phyloP scores from a whole-genome alignment of 345 rosid genomes.

The Noccaea caerulescens region DNA sequence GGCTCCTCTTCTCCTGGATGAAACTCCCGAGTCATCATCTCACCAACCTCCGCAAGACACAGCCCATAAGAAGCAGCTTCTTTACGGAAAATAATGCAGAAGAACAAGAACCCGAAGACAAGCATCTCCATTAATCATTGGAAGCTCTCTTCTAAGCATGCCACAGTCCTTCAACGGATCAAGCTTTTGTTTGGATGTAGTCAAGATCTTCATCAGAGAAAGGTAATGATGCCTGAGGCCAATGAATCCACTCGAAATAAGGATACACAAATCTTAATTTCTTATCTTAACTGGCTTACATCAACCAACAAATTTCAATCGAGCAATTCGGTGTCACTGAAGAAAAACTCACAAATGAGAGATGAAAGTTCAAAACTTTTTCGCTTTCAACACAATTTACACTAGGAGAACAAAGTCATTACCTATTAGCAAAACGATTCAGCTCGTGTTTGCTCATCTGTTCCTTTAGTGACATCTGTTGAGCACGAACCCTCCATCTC shows the following conservation, averaged over 20 bases:
- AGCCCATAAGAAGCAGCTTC: slow-evolving; percentile 82
- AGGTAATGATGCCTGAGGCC: slow-evolving; percentile 99
- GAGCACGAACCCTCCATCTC: slow-evolving; percentile 37
- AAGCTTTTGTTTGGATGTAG: slow-evolving; percentile 60
- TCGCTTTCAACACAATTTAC: not conserved
- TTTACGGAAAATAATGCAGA: slow-evolving; percentile 80
- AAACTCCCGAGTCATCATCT: slow-evolving; percentile 98
- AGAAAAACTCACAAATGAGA: not conserved
- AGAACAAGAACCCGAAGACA: slow-evolving; percentile 82
- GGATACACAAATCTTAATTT: slow-evolving; percentile 49
- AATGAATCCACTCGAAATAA: slow-evolving; percentile 99
- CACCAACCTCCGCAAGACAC: slow-evolving; percentile 94
- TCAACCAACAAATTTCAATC: not conserved
- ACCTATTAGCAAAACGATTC: slow-evolving; percentile 36
- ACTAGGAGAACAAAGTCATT: slow-evolving; percentile 28
- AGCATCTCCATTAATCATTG: slow-evolving; percentile 85
- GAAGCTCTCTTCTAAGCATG: slow-evolving; percentile 81
- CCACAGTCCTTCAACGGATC: slow-evolving; percentile 71
- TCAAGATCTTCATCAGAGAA: slow-evolving; percentile 95
- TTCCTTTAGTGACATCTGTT: slow-evolving; percentile 24
- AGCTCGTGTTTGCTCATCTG: slow-evolving; percentile 22
- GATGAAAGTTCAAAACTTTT: not conserved
- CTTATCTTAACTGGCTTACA: slow-evolving; percentile 16
- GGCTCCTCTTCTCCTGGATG: slow-evolving; percentile 91
- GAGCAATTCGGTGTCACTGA: not conserved